A percentile compares a stretch with the other conserved stretches of the same genome.
phyloP scores from a whole-genome alignment of 441 rosid species.

The Mallotus repandus region DNA sequence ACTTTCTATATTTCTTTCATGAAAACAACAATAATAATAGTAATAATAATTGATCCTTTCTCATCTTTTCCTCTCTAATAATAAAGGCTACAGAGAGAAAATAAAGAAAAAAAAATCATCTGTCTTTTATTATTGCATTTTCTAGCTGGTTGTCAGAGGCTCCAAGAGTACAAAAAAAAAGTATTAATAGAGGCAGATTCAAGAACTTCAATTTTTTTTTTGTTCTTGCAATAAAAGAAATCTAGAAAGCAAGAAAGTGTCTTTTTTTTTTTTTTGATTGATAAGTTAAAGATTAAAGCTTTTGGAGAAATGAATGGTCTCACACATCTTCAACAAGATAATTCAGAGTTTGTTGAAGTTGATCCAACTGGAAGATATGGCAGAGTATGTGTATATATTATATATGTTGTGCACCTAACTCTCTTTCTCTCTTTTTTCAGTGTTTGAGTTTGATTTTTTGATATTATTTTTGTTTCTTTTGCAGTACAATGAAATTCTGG shows the following conservation, averaged over 20 bases:
- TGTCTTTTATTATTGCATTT: not conserved
- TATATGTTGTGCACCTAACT: not conserved
- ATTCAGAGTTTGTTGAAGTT: slow-evolving; percentile 87
- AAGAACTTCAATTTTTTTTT: too few species aligned
- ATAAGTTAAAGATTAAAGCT: slow-evolving; percentile 9
- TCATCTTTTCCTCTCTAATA: slow-evolving; percentile 2
- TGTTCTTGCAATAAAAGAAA: slow-evolving; percentile 13
- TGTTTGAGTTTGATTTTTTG: slow-evolving; percentile 23
- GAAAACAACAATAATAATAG: not conserved
- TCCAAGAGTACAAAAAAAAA: not conserved
- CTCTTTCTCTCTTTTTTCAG: slow-evolving; percentile 12
- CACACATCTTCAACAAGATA: slow-evolving; percentile 39
- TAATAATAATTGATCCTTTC: slow-evolving; percentile 17
- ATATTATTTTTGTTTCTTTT: slow-evolving; percentile 24
- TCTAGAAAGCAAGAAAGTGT: not conserved
- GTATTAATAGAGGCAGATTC: too few species aligned
- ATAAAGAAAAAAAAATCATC: not conserved
- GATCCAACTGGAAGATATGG: slow-evolving; percentile 99
- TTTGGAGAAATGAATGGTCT: slow-evolving; percentile 52
- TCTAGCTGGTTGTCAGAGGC: slow-evolving; percentile 19
- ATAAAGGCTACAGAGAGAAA: not conserved
- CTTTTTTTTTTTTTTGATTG: not conserved
- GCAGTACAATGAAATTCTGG: slow-evolving; percentile 87
- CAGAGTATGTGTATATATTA: slow-evolving; percentile 45
- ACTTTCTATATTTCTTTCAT: slow-evolving; percentile 3